A percentile compares a stretch with the other conserved stretches of the same genome.
These are phyloP conservation scores for Xylaria scruposa DNA, from an alignment of 495 filamentous ascomycete species.

Conservation along the genomic window DNA sequence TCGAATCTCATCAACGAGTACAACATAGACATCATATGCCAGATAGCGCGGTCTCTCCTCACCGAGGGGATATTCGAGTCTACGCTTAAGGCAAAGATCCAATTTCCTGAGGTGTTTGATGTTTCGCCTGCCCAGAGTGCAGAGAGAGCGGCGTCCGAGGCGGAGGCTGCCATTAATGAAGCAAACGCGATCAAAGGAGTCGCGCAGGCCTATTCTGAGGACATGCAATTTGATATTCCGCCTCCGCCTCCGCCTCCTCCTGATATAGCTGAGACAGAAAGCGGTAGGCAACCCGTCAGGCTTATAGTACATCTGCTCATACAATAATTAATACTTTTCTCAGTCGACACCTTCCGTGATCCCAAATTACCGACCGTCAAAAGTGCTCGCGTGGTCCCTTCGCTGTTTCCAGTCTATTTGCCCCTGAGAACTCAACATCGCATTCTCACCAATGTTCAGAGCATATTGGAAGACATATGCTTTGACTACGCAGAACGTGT, in stretches of 20 bases:
- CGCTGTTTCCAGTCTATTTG: slow-evolving; percentile 14
- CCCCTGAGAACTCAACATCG: slow-evolving; percentile 24
- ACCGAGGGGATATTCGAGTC: slow-evolving; percentile 20
- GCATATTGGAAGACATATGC: slow-evolving; percentile 20
- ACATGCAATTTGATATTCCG: neutral
- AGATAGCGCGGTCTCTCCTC: slow-evolving; percentile 14
- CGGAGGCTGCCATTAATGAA: slow-evolving; percentile 19
- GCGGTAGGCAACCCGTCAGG: neutral
- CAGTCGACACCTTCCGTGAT: slow-evolving; percentile 6
- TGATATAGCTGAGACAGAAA: slow-evolving; percentile 9
- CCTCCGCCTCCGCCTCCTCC: neutral
- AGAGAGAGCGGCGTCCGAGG: slow-evolving; percentile 18
- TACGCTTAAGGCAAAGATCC: slow-evolving; percentile 21
- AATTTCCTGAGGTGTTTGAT: slow-evolving; percentile 21
- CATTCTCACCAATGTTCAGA: slow-evolving; percentile 22
- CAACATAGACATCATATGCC: slow-evolving; percentile 2
- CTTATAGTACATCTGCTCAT: neutral
- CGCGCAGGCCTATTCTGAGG: neutral
- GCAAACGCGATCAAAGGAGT: slow-evolving; percentile 19
- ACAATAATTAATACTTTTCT: neutral
- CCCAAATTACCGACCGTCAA: neutral
- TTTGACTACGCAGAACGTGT: slow-evolving; percentile 13
- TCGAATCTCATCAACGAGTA: slow-evolving; percentile 4
- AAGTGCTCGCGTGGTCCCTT: neutral
- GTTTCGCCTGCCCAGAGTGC: slow-evolving; percentile 19